These are phyloP conservation scores for Wickerhamomyces chaumierensis DNA, from an alignment of 805 yeast species.

Conservation along the genomic window DNA sequence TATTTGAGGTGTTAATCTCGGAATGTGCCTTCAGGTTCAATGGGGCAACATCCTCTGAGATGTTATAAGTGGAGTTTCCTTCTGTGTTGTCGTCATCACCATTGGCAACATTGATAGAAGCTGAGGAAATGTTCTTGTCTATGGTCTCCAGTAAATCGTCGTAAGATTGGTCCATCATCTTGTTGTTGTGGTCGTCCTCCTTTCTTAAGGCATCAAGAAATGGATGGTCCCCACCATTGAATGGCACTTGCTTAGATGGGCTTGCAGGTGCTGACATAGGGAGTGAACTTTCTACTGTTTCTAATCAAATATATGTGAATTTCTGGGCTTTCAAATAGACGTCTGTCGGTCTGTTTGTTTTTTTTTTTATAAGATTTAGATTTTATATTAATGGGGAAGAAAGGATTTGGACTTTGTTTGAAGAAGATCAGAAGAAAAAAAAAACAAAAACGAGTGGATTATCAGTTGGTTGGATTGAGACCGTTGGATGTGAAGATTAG, in stretches of 20 bases:
- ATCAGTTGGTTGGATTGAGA: not conserved
- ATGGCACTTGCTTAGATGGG: slow-evolving; percentile 15
- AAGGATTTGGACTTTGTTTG: too few relatives aligned
- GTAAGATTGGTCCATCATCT: slow-evolving; percentile 21
- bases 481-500: too few relatives aligned
- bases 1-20: not conserved
- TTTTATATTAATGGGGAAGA: too few relatives aligned
- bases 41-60: not conserved
- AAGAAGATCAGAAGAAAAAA: not conserved
- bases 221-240: not conserved
- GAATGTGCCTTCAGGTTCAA: not conserved
- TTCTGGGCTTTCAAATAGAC: not conserved
- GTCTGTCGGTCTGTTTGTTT: too few relatives aligned
- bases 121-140: slow-evolving; percentile 15
- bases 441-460: not conserved
- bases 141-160: slow-evolving; percentile 25
- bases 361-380: too few relatives aligned
- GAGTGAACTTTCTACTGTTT: not conserved
- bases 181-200: slow-evolving; percentile 1
- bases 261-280: slow-evolving; percentile 4
- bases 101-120: slow-evolving; percentile 4
- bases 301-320: too few relatives aligned
- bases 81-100: not conserved
- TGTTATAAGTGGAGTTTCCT: not conserved
- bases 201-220: not conserved